Percentiles rank a stretch among this genome's conserved stretches.
Evolutionary conservation across 1,284 basidiomycete species (phyloP).

Genomic region (Xerocomus nothofagi): DNA sequence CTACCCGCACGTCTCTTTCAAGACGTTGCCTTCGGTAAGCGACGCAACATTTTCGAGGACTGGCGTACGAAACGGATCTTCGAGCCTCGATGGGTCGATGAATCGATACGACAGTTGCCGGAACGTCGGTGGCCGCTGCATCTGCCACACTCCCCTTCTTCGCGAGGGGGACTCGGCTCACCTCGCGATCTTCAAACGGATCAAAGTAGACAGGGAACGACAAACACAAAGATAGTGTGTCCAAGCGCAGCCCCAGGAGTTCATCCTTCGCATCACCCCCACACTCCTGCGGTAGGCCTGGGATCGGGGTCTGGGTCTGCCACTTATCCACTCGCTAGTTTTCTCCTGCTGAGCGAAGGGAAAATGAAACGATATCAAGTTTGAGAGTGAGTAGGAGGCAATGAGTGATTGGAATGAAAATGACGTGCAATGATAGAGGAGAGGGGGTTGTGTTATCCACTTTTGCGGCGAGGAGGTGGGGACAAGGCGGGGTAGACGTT

Average conservation of each 20-base stretch:
- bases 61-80: constrained; percentile 87
- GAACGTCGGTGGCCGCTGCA: constrained; percentile 23
- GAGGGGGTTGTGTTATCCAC: constrained; percentile 59
- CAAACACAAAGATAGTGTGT: constrained; percentile 97
- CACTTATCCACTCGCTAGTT: constrained; percentile 18
- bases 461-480: constrained; percentile 8
- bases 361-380: constrained; percentile 47
- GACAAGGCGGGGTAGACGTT: too few species aligned
- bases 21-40: constrained; percentile 41
- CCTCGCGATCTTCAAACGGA: constrained; percentile 83
- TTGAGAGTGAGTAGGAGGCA: constrained; percentile 91
- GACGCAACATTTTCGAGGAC: constrained; percentile 84
- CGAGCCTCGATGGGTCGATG: constrained; percentile 73
- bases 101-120: constrained; percentile 46
- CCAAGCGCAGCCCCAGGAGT: constrained; percentile 53
- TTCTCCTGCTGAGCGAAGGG: constrained; percentile 37
- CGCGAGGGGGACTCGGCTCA: constrained; percentile 14
- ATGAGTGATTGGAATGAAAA: constrained; percentile 88
- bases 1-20: neutral
- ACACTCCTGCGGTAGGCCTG: neutral
- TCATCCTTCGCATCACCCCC: neutral
- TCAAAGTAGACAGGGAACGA: constrained; percentile 93
- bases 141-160: constrained; percentile 10
- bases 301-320: neutral
- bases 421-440: constrained; percentile 72